Percentiles rank a stretch among this genome's conserved stretches.
Conservation (phyloP, 139 green algal species). For the Chlorella sp. region DNA sequence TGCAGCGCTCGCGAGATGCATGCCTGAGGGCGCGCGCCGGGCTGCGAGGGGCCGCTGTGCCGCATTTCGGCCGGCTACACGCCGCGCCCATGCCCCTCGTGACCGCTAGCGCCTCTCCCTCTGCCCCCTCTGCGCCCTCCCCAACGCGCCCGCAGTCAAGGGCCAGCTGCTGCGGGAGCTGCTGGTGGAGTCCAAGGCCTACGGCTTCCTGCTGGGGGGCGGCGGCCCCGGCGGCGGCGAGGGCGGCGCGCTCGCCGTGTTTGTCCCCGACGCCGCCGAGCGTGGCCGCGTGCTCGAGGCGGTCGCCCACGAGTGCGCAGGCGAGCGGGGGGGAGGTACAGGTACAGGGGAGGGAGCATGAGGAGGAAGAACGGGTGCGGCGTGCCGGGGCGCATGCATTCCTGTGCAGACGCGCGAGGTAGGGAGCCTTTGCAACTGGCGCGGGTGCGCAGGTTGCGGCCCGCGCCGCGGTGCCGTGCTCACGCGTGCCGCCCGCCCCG, state of each 20-base stretch:
- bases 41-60: no score
- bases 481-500: not conserved
- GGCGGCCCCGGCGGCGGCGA: constrained; percentile 42
- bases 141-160: constrained; percentile 29
- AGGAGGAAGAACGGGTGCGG: not conserved
- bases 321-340: constrained; percentile 50
- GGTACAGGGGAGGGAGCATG: not conserved
- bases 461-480: not conserved
- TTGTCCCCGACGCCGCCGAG: constrained; percentile 52
- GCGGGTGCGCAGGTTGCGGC: no score
- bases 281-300: constrained; percentile 63
- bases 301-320: constrained; percentile 77
- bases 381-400: no score
- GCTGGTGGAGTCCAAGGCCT: constrained; percentile 60
- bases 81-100: no score
- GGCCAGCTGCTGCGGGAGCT: constrained; percentile 67
- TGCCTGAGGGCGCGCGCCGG: no score
- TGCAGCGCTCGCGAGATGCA: no score
- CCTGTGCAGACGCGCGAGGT: not conserved
- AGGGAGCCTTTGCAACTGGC: not conserved
- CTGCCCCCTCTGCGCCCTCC: not conserved
- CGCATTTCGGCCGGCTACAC: no score
- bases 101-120: not conserved
- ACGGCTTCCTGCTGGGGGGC: constrained; percentile 55
- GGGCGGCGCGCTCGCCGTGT: constrained; percentile 51